Evolutionary conservation across 305 asterid genomes (phyloP).

Genomic region (Fraxinus velutina): DNA sequence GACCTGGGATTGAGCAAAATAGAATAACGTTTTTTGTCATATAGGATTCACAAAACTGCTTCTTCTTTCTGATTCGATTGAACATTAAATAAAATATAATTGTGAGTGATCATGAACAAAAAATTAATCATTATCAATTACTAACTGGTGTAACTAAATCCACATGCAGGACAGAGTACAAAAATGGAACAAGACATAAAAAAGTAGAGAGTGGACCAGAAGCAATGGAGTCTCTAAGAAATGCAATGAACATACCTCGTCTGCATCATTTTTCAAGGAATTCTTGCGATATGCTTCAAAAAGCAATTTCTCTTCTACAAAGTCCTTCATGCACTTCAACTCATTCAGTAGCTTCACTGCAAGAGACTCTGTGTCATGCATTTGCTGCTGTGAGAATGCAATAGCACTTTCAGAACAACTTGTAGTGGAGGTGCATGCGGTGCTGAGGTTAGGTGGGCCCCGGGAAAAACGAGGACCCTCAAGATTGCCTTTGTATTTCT

Average conservation of each 20-base stretch:
- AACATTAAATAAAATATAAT: not conserved
- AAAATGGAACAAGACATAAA: not conserved
- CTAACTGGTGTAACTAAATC: conserved; percentile 10
- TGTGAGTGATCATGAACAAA: not conserved
- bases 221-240: not conserved
- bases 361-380: conserved; percentile 76
- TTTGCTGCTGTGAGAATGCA: conserved; percentile 81
- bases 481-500: conserved; percentile 48
- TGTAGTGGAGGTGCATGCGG: conserved; percentile 61
- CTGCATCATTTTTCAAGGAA: conserved; percentile 63
- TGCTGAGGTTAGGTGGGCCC: conserved; percentile 52
- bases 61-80: not conserved
- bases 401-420: conserved; percentile 75
- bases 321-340: conserved; percentile 78
- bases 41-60: not conserved
- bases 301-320: conserved; percentile 74
- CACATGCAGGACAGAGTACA: not conserved
- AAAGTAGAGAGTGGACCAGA: conserved; percentile 15
- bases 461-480: conserved; percentile 65
- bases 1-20: not conserved
- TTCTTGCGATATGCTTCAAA: conserved; percentile 69
- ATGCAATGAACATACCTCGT: conserved; percentile 54
- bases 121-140: not conserved
- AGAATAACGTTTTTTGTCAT: not conserved
- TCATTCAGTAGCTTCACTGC: conserved; percentile 65